Evolutionary conservation across 208 protist species (phyloP), one percentile per base, ranked within the genome.

Genomic region (Trypanosoma grayi): DNA sequence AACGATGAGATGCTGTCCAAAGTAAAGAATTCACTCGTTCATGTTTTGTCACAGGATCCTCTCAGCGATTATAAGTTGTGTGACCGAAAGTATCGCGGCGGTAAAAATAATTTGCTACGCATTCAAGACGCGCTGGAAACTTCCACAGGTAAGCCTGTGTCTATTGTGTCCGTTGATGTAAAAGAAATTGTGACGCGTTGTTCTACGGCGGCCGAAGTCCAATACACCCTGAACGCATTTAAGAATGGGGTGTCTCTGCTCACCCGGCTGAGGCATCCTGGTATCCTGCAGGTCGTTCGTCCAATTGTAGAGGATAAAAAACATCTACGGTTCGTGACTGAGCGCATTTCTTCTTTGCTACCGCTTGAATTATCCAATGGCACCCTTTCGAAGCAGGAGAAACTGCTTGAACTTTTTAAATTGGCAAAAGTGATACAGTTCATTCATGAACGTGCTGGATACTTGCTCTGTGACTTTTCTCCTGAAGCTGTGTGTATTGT

Each of bases 401-500:
- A 64, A 44, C 25, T 84, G 43, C 39, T 87, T 28, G 74, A 63
- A 24, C 61, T 87, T 27, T 60, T 50, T 33, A 65, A 66, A 39
- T 87, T 77, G 40, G 64, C 66, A 3, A 69, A 70, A 22, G 74
- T 64, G 13, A 65, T 85, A n/a, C 61, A 71, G 13, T 89, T 89
- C 44, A 44, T 85, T 20, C 78, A 85, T 59, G 73, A 79, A 43
- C 70, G 69, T 45, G 72, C 56, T 20, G 76, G 77, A 39, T 16
- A 85, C 3, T 37, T 85, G 24, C 70, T 89, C 25, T 43, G 73
- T 34, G 74, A 85, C 61, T 85, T 89, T 43, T 56, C 68, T 2
- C 56, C 81, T 28, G 53, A 66, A 7, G 77, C 78, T 8, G 46
- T 85, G 36, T 85, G 71, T 59, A 54, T 89, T 34, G 59, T 71